Percentiles rank a stretch among this genome's conserved stretches.
phyloP scores from a whole-genome alignment of 306 rosid genomes.

The Citrullus mucosospermus region DNA sequence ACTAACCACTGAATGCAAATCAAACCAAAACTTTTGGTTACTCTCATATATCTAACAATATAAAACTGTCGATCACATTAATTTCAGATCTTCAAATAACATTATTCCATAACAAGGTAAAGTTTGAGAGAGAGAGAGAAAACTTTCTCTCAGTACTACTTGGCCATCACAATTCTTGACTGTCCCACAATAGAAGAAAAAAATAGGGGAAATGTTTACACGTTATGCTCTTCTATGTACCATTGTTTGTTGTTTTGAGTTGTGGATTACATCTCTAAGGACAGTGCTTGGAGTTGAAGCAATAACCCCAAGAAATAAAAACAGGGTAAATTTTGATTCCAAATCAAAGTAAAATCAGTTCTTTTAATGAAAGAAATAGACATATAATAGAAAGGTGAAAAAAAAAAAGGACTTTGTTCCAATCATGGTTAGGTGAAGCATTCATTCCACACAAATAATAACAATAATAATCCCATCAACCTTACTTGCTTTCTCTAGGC shows the following conservation, averaged over 20 bases:
- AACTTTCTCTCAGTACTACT: background rate
- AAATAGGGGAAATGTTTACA: background rate
- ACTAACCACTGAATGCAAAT: too few relatives aligned
- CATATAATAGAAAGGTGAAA: background rate
- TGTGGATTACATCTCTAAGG: background rate
- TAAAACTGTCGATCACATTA: background rate
- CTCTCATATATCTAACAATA: background rate
- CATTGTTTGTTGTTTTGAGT: background rate
- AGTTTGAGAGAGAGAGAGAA: background rate
- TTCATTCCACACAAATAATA: conserved; percentile 3
- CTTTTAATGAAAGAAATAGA: background rate
- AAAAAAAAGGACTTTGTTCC: background rate
- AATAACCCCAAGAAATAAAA: background rate
- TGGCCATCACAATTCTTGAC: background rate
- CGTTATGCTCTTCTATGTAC: background rate
- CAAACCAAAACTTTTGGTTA: too few relatives aligned
- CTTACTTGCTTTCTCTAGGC: background rate
- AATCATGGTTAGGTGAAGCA: conserved; percentile 3
- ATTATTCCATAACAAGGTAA: background rate
- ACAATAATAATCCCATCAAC: background rate
- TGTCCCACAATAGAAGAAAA: background rate
- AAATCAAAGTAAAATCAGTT: background rate
- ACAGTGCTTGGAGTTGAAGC: conserved; percentile 3
- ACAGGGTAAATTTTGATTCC: background rate
- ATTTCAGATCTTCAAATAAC: background rate